Conservation (phyloP, 2,329 filamentous ascomycete species). For the Paecilomyces variotii region DNA sequence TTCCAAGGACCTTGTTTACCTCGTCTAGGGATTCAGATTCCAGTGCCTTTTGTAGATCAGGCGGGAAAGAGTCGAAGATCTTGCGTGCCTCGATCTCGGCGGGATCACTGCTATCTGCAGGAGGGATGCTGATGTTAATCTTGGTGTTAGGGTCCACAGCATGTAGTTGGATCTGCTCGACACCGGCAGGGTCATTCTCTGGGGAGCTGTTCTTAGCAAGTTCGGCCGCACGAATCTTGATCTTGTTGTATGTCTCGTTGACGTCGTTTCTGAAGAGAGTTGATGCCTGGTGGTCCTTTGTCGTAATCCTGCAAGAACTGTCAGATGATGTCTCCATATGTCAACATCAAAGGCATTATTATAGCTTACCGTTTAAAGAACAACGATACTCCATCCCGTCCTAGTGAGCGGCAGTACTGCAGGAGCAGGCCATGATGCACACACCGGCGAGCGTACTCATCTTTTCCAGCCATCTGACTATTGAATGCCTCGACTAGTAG, state of each 20-base stretch:
- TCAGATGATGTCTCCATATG: neutral
- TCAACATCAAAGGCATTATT: neutral
- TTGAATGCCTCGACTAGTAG: constrained; percentile 89
- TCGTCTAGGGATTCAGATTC: constrained; percentile 83
- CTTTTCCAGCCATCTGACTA: constrained; percentile 66
- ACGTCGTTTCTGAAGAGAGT: constrained; percentile 92
- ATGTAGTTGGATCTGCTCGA: constrained; percentile 96
- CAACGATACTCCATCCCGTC: constrained; percentile 75
- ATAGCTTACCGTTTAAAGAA: constrained; percentile 75
- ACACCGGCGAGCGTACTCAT: constrained; percentile 72
- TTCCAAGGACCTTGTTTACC: constrained; percentile 78
- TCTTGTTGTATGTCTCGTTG: constrained; percentile 74
- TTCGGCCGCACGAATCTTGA: constrained; percentile 67
- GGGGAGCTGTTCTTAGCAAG: constrained; percentile 55
- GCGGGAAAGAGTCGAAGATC: constrained; percentile 77
- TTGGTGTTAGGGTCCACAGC: constrained; percentile 88
- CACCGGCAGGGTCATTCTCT: constrained; percentile 50
- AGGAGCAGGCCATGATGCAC: constrained; percentile 89
- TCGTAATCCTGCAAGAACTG: constrained; percentile 56
- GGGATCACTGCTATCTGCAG: constrained; percentile 57
- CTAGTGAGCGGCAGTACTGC: constrained; percentile 89
- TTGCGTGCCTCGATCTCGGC: constrained; percentile 54
- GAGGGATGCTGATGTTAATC: constrained; percentile 79
- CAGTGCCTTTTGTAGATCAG: constrained; percentile 72
- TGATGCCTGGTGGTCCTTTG: constrained; percentile 78